Evolutionary conservation across 345 rosid genomes (phyloP), one percentile per base, ranked within the genome.

Genomic region (Dipteronia sinensis): DNA sequence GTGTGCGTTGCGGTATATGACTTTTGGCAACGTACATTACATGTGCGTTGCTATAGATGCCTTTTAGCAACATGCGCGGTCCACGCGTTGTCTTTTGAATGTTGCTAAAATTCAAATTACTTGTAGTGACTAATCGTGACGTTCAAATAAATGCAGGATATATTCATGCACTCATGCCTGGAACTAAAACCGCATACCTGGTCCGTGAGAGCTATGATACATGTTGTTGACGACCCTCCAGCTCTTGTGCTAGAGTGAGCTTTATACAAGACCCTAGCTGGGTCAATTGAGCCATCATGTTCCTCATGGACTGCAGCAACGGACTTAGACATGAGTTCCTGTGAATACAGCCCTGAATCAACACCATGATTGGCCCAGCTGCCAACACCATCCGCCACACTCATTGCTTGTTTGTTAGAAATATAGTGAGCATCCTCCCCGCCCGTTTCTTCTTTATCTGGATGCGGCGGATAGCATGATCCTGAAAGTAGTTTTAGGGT

Each of bases 341-440:
- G 85, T 25, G 99, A 94, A 77, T 91, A 96, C 61, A 0, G 77
- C 77, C 99, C 99, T 16, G 99, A 68, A 85, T 96, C 91, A 61
- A 96, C 89, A 76, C 99, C 99, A 16, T 83, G 88, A 81, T 89
- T 96, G 15, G 98, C 99, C 99, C 99, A 96, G 49, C 98, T 98
- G 63, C 99, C 99, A 81, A 96, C 99, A 68, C 98, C 99, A 84
- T 96, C 99, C 38, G 99, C 99, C 81, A 94, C 93, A 58, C 98
- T 97, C 40, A 96, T 68, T 19, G 98, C 99, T 66, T 96, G 97
- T 79, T 89, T 91, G 78, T 94, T 92, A 15, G 86, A 49, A 38
- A 96, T 88, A 75, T 94, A 96, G 78, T 96, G 99, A 20, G 99
- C 99, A 90, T 96, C 99, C 83, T 96, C 99, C 68, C 99, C 99